Conservation (phyloP, 257 asterid species). For the Gynochthodes officinalis region DNA sequence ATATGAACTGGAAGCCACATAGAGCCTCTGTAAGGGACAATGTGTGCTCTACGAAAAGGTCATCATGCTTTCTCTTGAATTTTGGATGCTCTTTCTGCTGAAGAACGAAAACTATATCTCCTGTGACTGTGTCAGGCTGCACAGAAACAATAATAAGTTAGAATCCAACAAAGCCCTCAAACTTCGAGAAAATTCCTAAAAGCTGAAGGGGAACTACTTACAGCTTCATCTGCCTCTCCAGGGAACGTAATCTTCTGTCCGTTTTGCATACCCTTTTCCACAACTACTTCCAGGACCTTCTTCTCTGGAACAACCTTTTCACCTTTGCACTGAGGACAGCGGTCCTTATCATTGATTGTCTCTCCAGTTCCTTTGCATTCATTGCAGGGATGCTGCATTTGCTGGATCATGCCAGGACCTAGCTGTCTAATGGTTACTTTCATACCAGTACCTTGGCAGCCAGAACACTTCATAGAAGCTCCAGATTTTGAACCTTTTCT, state of each 20-base stretch:
- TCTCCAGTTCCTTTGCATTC: slow-evolving; percentile 75
- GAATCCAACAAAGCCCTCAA: not conserved
- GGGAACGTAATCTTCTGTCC: slow-evolving; percentile 69
- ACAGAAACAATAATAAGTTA: slow-evolving; percentile 2
- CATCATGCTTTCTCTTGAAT: slow-evolving; percentile 65
- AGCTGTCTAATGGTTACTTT: slow-evolving; percentile 63
- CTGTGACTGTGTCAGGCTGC: slow-evolving; percentile 69
- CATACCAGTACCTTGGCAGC: slow-evolving; percentile 71
- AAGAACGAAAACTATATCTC: slow-evolving; percentile 62
- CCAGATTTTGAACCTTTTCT: slow-evolving; percentile 78
- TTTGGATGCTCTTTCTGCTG: slow-evolving; percentile 72
- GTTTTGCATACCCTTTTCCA: slow-evolving; percentile 73
- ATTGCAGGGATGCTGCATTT: slow-evolving; percentile 73
- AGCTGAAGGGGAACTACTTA: slow-evolving; percentile 16
- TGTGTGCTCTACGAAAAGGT: slow-evolving; percentile 60
- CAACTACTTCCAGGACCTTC: slow-evolving; percentile 65
- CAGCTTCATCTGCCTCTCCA: slow-evolving; percentile 85
- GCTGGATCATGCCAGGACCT: slow-evolving; percentile 69
- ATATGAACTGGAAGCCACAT: slow-evolving; percentile 63
- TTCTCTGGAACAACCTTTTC: slow-evolving; percentile 62
- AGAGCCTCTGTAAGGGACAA: slow-evolving; percentile 57
- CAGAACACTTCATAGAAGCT: slow-evolving; percentile 56
- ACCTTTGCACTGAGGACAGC: slow-evolving; percentile 69
- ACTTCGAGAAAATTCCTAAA: not conserved
- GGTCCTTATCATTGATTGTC: slow-evolving; percentile 51